Base-by-base conservation (phyloP, 2,329 filamentous ascomycete genomes). In the Pyrenochaeta sp. region DNA sequence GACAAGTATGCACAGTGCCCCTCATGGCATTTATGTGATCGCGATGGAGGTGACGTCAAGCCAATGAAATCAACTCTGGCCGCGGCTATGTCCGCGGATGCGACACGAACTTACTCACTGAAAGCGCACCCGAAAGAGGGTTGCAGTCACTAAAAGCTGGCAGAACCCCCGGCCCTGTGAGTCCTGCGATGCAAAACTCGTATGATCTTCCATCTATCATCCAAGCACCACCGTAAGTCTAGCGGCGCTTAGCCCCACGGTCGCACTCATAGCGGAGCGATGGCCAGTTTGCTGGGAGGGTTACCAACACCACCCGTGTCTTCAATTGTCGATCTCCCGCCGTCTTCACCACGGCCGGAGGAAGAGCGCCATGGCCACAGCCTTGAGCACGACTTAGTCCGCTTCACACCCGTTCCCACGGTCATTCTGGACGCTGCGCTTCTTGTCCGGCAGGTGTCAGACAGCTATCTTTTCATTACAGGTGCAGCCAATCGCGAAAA, bases 391-490 rank as follows among this genome's bases (percentile, higher is more conserved):
- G 64, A 67, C 23, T 43, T 74, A n/a, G 60, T 73, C 27, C 77
- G 72, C 64, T 75, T 57, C 68, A 81, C 67, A 79, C 82, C 67
- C 75, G 53, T 69, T 40, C 66, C 66, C 29, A 74, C 69, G n/a
- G 35, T 73, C 39, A 49, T 73, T 12, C 47, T 73, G 14, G 64
- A 71, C 49, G 51, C 59, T 12, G 79, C 85, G 54, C 78, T 96
- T 46, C 90, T 89, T 62, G 62, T 75, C 33, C 50, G 58, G 23
- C 64, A 80, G 45, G 75, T 79, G 3, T 83, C 81, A 3, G 70
- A 78, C 30, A 79, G 77, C 54, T 78, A 79, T 61, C 60, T 77
- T 18, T 49, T 60, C 4, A 56, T 77, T 18, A 77, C 74, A 42
- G 60, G 59, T 40, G 54, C 70, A 15, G 51, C 67, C 33, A 46